Percentiles rank a stretch among this genome's conserved stretches.
These are phyloP conservation scores for Pestalotiopsis fici DNA, from an alignment of 2,329 filamentous ascomycete genomes.

Conservation along the genomic window DNA sequence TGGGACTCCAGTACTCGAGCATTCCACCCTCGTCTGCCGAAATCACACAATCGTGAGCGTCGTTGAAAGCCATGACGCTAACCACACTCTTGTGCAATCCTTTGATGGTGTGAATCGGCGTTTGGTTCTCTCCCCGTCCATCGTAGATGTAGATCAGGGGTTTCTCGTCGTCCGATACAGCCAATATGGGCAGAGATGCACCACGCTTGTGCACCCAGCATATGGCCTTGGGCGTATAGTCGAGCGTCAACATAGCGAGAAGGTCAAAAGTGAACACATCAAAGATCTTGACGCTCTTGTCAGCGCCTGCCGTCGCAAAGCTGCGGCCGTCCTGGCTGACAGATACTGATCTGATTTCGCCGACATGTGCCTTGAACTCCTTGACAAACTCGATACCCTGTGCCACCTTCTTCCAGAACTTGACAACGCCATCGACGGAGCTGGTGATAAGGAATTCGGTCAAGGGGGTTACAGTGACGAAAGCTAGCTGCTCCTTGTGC, in stretches of 20 bases:
- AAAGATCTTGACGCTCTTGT: constrained; percentile 80
- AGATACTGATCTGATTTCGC: constrained; percentile 81
- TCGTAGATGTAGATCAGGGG: constrained; percentile 83
- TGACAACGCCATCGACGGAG: constrained; percentile 92
- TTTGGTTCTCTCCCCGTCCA: constrained; percentile 77
- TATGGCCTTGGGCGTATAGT: constrained; percentile 73
- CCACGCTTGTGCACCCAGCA: constrained; percentile 92
- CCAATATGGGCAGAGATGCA: constrained; percentile 83
- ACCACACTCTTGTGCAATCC: constrained; percentile 82
- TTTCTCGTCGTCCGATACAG: constrained; percentile 75
- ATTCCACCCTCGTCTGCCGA: constrained; percentile 89
- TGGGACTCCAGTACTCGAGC: constrained; percentile 94
- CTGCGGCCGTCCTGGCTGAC: constrained; percentile 88
- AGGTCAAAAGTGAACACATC: constrained; percentile 87
- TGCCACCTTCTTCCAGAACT: constrained; percentile 97
- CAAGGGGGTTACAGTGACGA: constrained; percentile 82
- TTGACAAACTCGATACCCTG: constrained; percentile 97
- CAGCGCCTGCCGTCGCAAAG: constrained; percentile 84
- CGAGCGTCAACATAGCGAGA: constrained; percentile 77
- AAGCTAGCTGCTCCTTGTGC: constrained; percentile 94
- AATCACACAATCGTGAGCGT: constrained; percentile 83
- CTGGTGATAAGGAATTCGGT: constrained; percentile 96
- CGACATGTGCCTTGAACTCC: constrained; percentile 89
- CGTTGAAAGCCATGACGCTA: constrained; percentile 85
- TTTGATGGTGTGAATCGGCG: constrained; percentile 75